Base-by-base conservation (phyloP, 78 protist species). In the Dictyostelium citrinum region DNA sequence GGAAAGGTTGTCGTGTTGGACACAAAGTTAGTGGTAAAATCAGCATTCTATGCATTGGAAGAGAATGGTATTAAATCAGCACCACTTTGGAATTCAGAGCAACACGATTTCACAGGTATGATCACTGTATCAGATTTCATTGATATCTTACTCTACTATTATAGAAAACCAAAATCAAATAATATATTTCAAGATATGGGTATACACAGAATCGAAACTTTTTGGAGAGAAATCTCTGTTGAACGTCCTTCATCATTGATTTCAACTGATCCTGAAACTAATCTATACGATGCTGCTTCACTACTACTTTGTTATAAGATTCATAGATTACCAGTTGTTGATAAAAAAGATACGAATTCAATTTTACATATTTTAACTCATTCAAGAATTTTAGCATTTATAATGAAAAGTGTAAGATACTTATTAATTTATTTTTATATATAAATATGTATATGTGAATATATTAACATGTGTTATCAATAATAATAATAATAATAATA, bases 131-230 rank as follows among this genome's bases (percentile, higher is more conserved):
- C 90, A 10, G 95, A 91, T 74, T 91, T 91, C 24, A 91, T 91
- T n/a, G 95, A 91, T 67, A 91, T 91, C 41, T 60, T 91, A 39
- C 76, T 91, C n/a, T 84, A 82, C 83, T 91, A 83, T 35, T 84
- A 91, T 35, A 22, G 61, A 55, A 83, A 91, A 70, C 95, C 95
- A 33, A 83, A 91, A 55, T 82, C 90, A 17, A 83, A 86, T 55
- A 91, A 91, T 68, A 91, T 91, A 16, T 91, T 91, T 46, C 90
- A 91, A 60, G 95, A 91, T 49, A 83, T 91, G 84, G 91, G 90
- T 77, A 81, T 78, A 33, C 95, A 91, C 68, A 41, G 90, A 43
- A 91, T 91, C 10, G 90, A 91, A 41, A 91, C 95, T 10, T 86
- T 86, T 77, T 91, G 95, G 95, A 67, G 90, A 71, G 95, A 91